Evolutionary conservation across 768 basidiomycete species (phyloP).

Genomic region (Favolaschia claudopus): DNA sequence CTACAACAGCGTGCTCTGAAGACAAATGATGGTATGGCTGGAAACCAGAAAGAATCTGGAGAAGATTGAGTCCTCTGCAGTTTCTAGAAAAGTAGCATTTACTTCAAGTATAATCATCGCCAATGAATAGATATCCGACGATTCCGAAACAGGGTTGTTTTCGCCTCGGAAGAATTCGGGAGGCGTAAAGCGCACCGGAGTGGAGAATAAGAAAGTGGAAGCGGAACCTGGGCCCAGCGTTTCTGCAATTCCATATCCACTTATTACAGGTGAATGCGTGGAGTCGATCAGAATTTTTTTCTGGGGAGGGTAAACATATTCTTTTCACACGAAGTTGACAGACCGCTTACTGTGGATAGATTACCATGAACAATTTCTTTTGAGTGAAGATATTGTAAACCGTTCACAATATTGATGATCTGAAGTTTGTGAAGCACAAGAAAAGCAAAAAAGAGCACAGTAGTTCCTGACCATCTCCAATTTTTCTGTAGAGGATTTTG

Average conservation of each 20-base stretch:
- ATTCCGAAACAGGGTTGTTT: neutral
- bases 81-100: neutral
- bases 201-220: slow-evolving; percentile 4
- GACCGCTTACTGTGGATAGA: slow-evolving; percentile 16
- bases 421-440: neutral
- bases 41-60: slow-evolving; percentile 20
- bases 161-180: slow-evolving; percentile 15
- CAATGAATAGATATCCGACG: slow-evolving; percentile 21
- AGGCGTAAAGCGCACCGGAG: slow-evolving; percentile 13
- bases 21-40: slow-evolving; percentile 15
- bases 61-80: neutral
- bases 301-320: neutral
- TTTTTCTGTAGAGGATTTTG: neutral
- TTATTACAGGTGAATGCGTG: slow-evolving; percentile 4
- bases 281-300: slow-evolving; percentile 20
- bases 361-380: slow-evolving; percentile 26
- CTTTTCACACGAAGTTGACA: neutral
- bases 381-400: slow-evolving; percentile 26
- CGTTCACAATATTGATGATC: slow-evolving; percentile 11
- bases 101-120: slow-evolving; percentile 25
- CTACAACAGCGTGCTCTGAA: slow-evolving; percentile 10
- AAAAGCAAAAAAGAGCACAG: neutral
- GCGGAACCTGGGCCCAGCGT: neutral
- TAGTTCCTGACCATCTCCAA: slow-evolving; percentile 13
- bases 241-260: slow-evolving; percentile 15